Evolutionary conservation across 352 stramenopile genomes (phyloP).

Genomic region (Pythium rhizo-oryzae): DNA sequence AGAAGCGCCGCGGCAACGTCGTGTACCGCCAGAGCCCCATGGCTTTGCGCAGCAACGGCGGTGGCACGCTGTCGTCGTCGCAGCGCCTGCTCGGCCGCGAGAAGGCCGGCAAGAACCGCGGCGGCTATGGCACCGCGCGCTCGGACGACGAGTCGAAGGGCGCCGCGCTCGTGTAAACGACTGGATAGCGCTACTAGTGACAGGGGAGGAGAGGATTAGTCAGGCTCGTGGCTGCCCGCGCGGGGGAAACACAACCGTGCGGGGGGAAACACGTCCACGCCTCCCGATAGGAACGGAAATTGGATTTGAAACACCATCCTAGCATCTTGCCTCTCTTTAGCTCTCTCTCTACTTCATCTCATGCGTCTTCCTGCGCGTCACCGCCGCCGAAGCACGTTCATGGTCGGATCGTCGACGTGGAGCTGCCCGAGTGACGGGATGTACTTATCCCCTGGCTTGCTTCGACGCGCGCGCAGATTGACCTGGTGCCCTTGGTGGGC

Average conservation of each 20-base stretch:
- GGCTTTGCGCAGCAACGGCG: conserved; percentile 45
- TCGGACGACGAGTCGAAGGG: conserved; percentile 27
- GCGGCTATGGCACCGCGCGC: conserved; percentile 51
- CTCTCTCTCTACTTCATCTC: no score
- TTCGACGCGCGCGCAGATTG: conserved; percentile 43
- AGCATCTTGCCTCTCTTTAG: no score
- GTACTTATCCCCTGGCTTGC: conserved; percentile 43
- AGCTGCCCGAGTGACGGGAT: conserved; percentile 51
- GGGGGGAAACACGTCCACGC: no score
- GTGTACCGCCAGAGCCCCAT: conserved; percentile 87
- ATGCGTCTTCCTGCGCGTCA: no score
- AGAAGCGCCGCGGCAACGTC: conserved; percentile 74
- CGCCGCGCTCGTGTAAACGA: conserved; percentile 24
- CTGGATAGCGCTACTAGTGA: not conserved
- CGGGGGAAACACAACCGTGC: no score
- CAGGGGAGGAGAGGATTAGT: no score
- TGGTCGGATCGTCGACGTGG: conserved; percentile 21
- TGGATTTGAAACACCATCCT: no score
- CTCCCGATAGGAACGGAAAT: no score
- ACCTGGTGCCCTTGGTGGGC: conserved; percentile 52
- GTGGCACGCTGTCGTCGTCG: conserved; percentile 42
- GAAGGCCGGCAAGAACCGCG: conserved; percentile 43
- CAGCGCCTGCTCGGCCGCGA: conserved; percentile 62
- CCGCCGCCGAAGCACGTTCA: conserved; percentile 20
- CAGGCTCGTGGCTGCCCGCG: no score